A percentile compares a stretch with the other conserved stretches of the same genome.
phyloP scores from a whole-genome alignment of 2,329 filamentous ascomycete species.

The Penicillium brevicompactum region DNA sequence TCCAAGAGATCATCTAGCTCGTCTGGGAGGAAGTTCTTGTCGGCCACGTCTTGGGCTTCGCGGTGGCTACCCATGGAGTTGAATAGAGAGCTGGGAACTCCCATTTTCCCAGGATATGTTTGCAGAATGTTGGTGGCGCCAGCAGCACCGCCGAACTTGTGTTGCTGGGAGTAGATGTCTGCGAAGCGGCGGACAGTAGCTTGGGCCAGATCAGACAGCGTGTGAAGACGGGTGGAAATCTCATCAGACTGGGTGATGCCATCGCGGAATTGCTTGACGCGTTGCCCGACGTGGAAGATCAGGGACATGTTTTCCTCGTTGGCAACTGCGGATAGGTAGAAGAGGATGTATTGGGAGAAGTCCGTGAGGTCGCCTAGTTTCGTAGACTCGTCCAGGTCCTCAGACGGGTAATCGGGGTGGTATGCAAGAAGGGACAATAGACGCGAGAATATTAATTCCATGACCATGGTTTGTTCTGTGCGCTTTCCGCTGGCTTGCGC shows the following conservation, averaged over 20 bases:
- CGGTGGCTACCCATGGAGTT: slow-evolving; percentile 73
- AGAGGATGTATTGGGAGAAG: slow-evolving; percentile 85
- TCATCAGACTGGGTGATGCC: slow-evolving; percentile 62
- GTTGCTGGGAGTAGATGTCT: slow-evolving; percentile 76
- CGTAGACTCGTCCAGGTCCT: slow-evolving; percentile 38
- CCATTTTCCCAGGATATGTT: slow-evolving; percentile 77
- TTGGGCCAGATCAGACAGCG: slow-evolving; percentile 84
- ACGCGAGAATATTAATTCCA: slow-evolving; percentile 81
- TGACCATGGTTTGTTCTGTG: slow-evolving; percentile 60
- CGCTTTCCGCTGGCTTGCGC: slow-evolving; percentile 38
- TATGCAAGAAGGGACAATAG: slow-evolving; percentile 87
- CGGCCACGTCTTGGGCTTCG: slow-evolving; percentile 79
- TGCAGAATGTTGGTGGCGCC: slow-evolving; percentile 64
- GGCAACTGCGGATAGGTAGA: slow-evolving; percentile 80
- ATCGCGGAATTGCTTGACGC: slow-evolving; percentile 87
- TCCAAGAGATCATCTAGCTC: slow-evolving; percentile 77
- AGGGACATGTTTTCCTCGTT: slow-evolving; percentile 84
- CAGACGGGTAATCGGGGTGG: slow-evolving; percentile 77
- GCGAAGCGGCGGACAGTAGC: slow-evolving; percentile 81
- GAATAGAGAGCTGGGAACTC: slow-evolving; percentile 79
- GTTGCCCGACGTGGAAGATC: slow-evolving; percentile 89
- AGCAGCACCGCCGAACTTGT: slow-evolving; percentile 44
- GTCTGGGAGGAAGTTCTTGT: slow-evolving; percentile 80
- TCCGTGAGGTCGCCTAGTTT: slow-evolving; percentile 68
- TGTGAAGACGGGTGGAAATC: slow-evolving; percentile 65